Percentiles rank a stretch among this genome's conserved stretches.
Evolutionary conservation across 2,329 filamentous ascomycete species (phyloP).

Genomic region (Alternaria consortialis): DNA sequence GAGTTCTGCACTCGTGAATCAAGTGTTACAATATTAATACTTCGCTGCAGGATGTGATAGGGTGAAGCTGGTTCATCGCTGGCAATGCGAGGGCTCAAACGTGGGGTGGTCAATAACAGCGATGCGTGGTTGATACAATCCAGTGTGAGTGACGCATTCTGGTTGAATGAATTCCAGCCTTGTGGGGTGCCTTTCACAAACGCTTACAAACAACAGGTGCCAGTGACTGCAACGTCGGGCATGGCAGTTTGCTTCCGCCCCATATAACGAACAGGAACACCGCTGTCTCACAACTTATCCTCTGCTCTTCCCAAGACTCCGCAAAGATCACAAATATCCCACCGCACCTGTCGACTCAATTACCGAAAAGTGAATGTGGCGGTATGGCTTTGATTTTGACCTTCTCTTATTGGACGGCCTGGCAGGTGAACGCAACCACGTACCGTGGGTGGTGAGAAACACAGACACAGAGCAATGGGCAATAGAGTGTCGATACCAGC

Average conservation of each 20-base stretch:
- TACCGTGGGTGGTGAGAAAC: conserved; percentile 2
- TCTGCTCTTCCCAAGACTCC: neutral
- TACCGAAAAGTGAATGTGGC: conserved; percentile 1
- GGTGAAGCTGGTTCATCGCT: neutral
- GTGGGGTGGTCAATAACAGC: neutral
- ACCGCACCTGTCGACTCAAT: neutral
- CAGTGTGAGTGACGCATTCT: neutral
- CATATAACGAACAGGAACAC: neutral
- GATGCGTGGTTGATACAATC: neutral
- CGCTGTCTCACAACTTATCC: neutral
- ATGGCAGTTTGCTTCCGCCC: conserved; percentile 1
- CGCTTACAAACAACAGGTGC: neutral
- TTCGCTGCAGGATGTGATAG: too few relatives aligned
- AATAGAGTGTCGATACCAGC: conserved; percentile 5
- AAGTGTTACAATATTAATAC: neutral
- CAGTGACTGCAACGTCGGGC: neutral
- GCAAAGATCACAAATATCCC: neutral
- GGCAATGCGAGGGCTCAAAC: neutral
- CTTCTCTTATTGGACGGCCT: conserved; percentile 2
- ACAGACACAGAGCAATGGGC: conserved; percentile 17
- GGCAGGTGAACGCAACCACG: conserved; percentile 3
- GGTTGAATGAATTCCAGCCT: neutral
- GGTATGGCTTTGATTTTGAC: neutral
- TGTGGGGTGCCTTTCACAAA: neutral
- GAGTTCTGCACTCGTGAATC: neutral